phyloP scores from a whole-genome alignment of 2,329 filamentous ascomycete species.

The Chrysoporthe puriensis region DNA sequence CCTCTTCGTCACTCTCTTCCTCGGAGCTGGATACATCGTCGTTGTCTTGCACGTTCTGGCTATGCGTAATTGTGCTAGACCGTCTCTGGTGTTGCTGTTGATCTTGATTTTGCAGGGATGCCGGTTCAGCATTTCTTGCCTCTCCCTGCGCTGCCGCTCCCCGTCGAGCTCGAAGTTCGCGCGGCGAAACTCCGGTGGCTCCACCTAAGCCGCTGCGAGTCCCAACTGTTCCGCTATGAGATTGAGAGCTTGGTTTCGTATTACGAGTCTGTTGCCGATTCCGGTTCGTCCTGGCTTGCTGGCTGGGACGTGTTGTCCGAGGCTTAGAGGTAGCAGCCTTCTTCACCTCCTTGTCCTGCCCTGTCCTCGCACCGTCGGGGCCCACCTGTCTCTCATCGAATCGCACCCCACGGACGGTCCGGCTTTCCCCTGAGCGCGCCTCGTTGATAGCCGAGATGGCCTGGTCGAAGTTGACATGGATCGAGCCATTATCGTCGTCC shows the following conservation, averaged over 20 bases:
- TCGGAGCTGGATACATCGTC: not conserved
- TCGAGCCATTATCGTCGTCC: conserved; percentile 16
- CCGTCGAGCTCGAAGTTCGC: not conserved
- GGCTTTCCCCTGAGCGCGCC: conserved; percentile 9
- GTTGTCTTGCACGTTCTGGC: not conserved
- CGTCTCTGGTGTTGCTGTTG: not conserved
- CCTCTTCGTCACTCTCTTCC: not conserved
- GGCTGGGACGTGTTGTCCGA: not conserved
- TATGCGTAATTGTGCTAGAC: not conserved
- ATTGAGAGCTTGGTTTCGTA: not conserved
- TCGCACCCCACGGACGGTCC: conserved; percentile 15
- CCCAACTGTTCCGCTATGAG: not conserved
- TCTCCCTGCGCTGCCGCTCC: not conserved
- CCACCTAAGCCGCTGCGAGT: not conserved
- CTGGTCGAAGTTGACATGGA: conserved; percentile 7
- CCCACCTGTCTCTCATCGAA: not conserved
- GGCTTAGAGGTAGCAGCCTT: not conserved
- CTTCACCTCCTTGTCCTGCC: not conserved
- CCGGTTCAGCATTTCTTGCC: not conserved
- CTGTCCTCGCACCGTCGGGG: not conserved
- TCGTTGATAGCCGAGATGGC: conserved; percentile 19
- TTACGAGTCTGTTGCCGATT: not conserved
- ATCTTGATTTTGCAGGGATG: not conserved
- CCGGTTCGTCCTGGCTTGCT: not conserved
- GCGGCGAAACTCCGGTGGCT: not conserved